Base-by-base conservation (phyloP, 2,329 filamentous ascomycete genomes). In the Fusarium penzigii region DNA sequence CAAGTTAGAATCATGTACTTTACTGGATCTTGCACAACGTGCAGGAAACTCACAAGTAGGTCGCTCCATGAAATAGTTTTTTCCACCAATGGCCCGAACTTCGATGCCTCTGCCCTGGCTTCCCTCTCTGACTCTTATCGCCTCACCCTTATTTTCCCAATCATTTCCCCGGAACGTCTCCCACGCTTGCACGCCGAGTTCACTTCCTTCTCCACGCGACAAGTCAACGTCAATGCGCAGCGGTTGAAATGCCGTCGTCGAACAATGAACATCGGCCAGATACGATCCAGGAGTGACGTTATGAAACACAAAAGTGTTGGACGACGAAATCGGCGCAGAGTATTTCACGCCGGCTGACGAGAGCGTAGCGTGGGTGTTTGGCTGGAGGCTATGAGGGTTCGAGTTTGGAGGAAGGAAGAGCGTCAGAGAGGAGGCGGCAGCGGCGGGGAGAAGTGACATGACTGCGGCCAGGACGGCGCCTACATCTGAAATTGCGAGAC, bases 161-260 rank as follows among this genome's bases (percentile, higher is more conserved):
- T 94, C 89, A 65, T 96, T 93, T 1, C 91, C 92, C 44, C 91
- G 80, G 69, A 87, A 96, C 25, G 91, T 96, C 77, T 93, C 89
- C 87, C 89, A 94, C 29, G 86, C 86, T 40, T 79, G 74, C 3
- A 91, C 77, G 61, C 74, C 69, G 17, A 72, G 68, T 38, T 73
- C 70, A 46, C 58, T 53, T 5, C 45, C 52, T 17, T 40, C 63
- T 3, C 65, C 58, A 11, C 42, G 45, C 34, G 44, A 48, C 44
- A 55, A 51, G 32, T n/a, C 62, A 16, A 94, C 82, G 67, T 97
- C 94, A 29, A 97, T 82, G 42, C 93, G 81, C 70, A 95, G 77
- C 11, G 91, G 89, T 62, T 85, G 82, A 69, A 97, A 97, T 48
- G 80, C 80, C 70, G 88, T 85, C 50, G 89, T 88, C 29, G 82